phyloP scores from a whole-genome alignment of 768 basidiomycete genomes.

The Filobasidium wieringae region DNA sequence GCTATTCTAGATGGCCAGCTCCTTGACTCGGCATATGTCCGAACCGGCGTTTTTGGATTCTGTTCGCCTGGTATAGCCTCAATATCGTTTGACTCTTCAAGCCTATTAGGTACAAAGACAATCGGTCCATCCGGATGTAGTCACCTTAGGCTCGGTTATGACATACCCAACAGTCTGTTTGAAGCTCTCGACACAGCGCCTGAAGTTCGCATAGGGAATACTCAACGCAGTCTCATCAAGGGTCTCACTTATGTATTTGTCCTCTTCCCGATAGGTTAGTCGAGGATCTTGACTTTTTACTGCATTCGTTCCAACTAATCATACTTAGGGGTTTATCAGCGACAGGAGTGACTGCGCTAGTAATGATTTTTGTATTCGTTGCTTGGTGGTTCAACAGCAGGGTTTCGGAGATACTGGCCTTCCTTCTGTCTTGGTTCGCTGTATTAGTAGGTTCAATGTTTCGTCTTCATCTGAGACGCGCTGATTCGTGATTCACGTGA shows the following conservation, averaged over 20 bases:
- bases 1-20: no score
- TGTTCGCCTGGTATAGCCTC: not conserved
- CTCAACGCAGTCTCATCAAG: not conserved
- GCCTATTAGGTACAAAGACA: not conserved
- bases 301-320: not conserved
- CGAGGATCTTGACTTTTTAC: not conserved
- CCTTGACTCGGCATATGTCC: not conserved
- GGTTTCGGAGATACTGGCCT: not conserved
- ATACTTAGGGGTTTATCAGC: not conserved
- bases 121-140: not conserved
- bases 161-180: not conserved
- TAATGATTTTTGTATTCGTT: not conserved
- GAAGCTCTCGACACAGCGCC: not conserved
- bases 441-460: not conserved
- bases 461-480: not conserved
- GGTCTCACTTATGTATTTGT: not conserved
- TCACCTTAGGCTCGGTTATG: not conserved
- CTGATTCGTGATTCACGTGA: not conserved
- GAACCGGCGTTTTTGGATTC: not conserved
- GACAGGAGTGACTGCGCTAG: not conserved
- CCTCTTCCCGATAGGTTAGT: not conserved
- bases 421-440: not conserved
- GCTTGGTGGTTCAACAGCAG: not conserved
- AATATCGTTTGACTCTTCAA: not conserved
- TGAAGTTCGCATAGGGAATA: not conserved